These are phyloP conservation scores for Ustilago loliicola DNA, from an alignment of 1,284 basidiomycete genomes.

Conservation along the genomic window DNA sequence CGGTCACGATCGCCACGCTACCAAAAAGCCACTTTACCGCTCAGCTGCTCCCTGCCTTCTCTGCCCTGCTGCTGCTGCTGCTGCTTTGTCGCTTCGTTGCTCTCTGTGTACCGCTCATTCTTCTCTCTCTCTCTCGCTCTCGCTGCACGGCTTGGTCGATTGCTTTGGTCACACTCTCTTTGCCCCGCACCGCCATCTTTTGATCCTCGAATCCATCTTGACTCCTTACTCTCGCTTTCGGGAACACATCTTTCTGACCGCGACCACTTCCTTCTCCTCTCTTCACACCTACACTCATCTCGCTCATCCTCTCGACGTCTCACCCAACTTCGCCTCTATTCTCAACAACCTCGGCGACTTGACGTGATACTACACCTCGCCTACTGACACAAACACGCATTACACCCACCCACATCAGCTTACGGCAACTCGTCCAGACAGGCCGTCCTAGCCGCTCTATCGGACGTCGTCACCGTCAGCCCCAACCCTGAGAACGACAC, in stretches of 20 bases:
- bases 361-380: not conserved
- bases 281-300: not conserved
- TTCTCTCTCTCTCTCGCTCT: not conserved
- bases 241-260: slow-evolving; percentile 10
- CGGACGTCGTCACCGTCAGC: slow-evolving; percentile 60
- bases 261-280: not conserved
- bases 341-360: not conserved
- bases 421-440: slow-evolving; percentile 31
- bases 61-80: not conserved
- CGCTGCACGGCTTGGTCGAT: not conserved
- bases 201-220: not conserved
- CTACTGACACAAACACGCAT: too few relatives aligned
- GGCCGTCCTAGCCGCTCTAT: slow-evolving; percentile 59
- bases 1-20: slow-evolving; percentile 35
- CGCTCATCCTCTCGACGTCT: not conserved
- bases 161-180: not conserved
- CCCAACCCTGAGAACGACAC: slow-evolving; percentile 21
- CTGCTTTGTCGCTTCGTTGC: not conserved
- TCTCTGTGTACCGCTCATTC: slow-evolving; percentile 6
- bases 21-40: slow-evolving; percentile 4
- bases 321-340: not conserved
- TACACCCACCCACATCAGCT: slow-evolving; percentile 12
- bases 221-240: not conserved
- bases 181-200: slow-evolving; percentile 7
- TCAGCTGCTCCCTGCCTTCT: not conserved